phyloP scores from a whole-genome alignment of 2,329 filamentous ascomycete genomes.

The Alternaria metachromatica region DNA sequence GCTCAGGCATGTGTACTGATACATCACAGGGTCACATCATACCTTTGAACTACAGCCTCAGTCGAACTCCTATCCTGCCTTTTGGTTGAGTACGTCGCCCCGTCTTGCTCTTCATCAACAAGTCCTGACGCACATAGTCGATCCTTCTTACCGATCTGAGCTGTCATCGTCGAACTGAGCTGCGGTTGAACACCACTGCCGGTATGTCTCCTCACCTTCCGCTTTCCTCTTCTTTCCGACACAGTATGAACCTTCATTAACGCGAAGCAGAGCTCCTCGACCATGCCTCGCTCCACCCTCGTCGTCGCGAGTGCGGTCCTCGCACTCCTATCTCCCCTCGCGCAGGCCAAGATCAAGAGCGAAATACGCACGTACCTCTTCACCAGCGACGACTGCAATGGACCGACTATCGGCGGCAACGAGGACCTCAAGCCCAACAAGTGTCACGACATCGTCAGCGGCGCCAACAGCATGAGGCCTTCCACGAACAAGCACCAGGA shows the following conservation, averaged over 20 bases:
- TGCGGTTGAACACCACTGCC: neutral
- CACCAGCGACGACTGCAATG: slow-evolving; percentile 22
- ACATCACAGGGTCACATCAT: neutral
- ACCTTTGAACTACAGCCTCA: neutral
- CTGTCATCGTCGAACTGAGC: neutral
- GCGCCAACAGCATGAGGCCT: slow-evolving; percentile 25
- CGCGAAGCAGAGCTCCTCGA: neutral
- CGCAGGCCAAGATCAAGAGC: slow-evolving; percentile 18
- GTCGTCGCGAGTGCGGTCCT: slow-evolving; percentile 22
- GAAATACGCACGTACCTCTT: slow-evolving; percentile 25
- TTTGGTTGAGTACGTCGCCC: neutral
- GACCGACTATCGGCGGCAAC: slow-evolving; percentile 16
- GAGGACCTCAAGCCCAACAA: slow-evolving; percentile 25
- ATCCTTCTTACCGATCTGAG: neutral
- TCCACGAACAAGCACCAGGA: slow-evolving; percentile 7
- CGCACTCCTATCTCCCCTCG: slow-evolving; percentile 16
- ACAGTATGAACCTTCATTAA: neutral
- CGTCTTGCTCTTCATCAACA: neutral
- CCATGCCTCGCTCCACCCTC: slow-evolving; percentile 18
- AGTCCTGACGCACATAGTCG: neutral
- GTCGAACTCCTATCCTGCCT: neutral
- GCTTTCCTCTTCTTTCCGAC: too few relatives aligned
- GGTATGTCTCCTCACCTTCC: neutral
- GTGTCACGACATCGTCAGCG: slow-evolving; percentile 22
- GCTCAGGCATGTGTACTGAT: neutral